Evolutionary conservation across 2,329 filamentous ascomycete genomes (phyloP).

Genomic region (Aspergillus tanneri): DNA sequence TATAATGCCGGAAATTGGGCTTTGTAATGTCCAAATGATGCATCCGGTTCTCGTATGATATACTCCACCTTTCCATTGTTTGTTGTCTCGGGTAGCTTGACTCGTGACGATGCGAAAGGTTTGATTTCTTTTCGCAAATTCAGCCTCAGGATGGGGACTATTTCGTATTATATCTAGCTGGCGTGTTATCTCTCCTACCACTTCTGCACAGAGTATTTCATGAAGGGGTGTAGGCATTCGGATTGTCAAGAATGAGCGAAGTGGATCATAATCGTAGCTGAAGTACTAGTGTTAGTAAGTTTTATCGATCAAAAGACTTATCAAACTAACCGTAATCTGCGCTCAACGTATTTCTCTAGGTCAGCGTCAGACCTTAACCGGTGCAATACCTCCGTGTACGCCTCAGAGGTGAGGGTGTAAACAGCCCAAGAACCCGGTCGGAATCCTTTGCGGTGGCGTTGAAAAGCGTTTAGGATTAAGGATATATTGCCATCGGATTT

Average conservation of each 20-base stretch:
- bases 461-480: conserved; percentile 1
- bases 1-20: background rate
- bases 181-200: background rate
- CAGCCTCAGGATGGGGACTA: background rate
- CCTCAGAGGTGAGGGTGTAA: background rate
- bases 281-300: background rate
- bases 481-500: background rate
- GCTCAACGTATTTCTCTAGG: background rate
- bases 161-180: background rate
- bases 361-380: background rate
- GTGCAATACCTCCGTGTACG: background rate
- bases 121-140: conserved; percentile 1
- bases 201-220: background rate
- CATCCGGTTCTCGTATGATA: conserved; percentile 1
- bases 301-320: background rate
- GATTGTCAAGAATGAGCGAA: background rate
- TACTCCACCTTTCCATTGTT: background rate
- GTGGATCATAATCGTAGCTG: background rate
- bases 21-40: background rate
- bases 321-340: background rate
- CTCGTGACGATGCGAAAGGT: background rate
- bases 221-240: conserved; percentile 2
- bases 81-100: background rate
- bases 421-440: background rate
- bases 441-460: background rate